A percentile compares a stretch with the other conserved stretches of the same genome.
phyloP scores from a whole-genome alignment of 2,329 filamentous ascomycete genomes.

The Aspergillus caelatus region DNA sequence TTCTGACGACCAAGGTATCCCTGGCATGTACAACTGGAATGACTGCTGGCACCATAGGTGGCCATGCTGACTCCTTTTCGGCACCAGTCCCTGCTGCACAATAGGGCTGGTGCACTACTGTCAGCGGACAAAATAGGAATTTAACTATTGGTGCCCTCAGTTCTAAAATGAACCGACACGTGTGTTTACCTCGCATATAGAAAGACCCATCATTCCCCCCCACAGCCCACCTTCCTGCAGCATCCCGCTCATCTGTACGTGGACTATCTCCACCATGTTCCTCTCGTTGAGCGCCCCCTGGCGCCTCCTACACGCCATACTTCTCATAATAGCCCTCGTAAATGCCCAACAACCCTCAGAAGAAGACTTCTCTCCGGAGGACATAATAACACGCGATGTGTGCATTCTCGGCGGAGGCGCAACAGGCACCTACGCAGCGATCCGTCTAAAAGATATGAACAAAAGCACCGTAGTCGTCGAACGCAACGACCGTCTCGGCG shows the following conservation, averaged over 20 bases:
- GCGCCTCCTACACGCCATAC: background rate
- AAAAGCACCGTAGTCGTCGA: constrained; percentile 41
- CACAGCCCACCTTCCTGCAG: too few relatives aligned
- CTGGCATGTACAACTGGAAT: background rate
- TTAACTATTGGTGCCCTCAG: background rate
- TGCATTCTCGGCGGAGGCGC: constrained; percentile 41
- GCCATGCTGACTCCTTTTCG: background rate
- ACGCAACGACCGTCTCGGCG: constrained; percentile 35
- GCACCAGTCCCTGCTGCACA: background rate
- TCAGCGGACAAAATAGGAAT: background rate
- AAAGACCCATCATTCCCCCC: background rate
- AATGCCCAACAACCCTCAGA: background rate
- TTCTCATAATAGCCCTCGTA: background rate
- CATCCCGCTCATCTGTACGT: background rate
- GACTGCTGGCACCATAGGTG: background rate
- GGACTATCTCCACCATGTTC: background rate
- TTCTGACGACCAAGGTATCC: background rate
- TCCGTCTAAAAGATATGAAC: constrained; percentile 32
- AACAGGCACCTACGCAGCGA: constrained; percentile 37
- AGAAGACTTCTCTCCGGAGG: background rate
- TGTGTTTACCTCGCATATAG: background rate
- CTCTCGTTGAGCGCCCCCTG: background rate
- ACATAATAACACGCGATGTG: constrained; percentile 32
- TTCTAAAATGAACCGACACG: background rate
- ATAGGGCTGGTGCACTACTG: background rate